Percentiles rank a stretch among this genome's conserved stretches.
phyloP scores from a whole-genome alignment of 495 filamentous ascomycete species.

The Corynascus novoguineensis region DNA sequence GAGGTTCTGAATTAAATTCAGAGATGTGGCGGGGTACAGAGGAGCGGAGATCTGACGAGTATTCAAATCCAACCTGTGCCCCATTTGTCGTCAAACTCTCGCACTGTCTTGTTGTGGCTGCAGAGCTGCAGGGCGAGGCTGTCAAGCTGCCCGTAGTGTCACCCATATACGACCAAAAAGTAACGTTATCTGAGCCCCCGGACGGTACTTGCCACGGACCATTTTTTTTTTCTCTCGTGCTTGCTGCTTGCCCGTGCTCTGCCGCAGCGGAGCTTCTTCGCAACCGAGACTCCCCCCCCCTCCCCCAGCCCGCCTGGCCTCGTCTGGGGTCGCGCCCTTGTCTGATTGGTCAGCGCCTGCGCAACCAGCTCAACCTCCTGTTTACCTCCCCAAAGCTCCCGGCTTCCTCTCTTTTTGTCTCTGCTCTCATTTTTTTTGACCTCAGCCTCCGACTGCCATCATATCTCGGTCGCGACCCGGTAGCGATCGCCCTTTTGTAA shows the following conservation, averaged over 20 bases:
- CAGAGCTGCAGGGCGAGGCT: neutral
- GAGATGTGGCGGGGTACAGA: no score
- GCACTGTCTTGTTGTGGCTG: no score
- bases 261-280: constrained; percentile 6
- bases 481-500: constrained; percentile 11
- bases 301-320: constrained; percentile 20
- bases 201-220: constrained; percentile 10
- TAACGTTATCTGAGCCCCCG: no score
- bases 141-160: neutral
- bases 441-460: constrained; percentile 1
- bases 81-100: no score
- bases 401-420: constrained; percentile 12
- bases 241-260: neutral
- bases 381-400: constrained; percentile 26
- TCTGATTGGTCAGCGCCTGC: constrained; percentile 30
- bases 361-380: constrained; percentile 34
- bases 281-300: constrained; percentile 20
- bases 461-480: neutral
- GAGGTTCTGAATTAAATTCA: neutral
- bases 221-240: neutral
- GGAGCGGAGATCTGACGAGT: no score
- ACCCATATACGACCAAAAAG: neutral
- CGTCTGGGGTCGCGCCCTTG: constrained; percentile 14
- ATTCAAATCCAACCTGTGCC: no score
- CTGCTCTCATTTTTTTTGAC: neutral